These are phyloP conservation scores for Cercospora zeae-maydis DNA, from an alignment of 2,329 filamentous ascomycete genomes.

Conservation along the genomic window DNA sequence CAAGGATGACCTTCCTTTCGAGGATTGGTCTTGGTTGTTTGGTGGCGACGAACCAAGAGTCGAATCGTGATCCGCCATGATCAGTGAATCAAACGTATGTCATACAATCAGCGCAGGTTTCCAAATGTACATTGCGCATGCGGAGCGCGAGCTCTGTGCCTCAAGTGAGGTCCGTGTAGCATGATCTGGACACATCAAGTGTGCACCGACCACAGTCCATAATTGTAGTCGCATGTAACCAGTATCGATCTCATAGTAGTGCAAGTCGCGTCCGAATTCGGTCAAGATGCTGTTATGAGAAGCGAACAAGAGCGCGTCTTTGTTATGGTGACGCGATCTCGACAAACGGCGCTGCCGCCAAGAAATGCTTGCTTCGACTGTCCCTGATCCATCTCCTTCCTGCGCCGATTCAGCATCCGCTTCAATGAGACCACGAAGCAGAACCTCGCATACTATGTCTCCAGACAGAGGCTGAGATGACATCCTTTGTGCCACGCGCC, in stretches of 20 bases:
- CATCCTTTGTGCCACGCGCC: constrained; percentile 67
- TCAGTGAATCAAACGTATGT: neutral
- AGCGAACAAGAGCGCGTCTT: neutral
- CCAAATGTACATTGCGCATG: neutral
- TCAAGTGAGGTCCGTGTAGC: constrained; percentile 3
- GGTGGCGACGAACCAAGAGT: constrained; percentile 8
- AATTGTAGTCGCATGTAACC: neutral
- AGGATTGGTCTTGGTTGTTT: neutral
- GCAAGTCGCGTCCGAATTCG: neutral
- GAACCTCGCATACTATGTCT: constrained; percentile 13
- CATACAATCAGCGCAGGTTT: neutral
- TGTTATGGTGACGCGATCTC: neutral
- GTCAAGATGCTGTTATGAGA: neutral
- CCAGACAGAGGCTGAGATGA: constrained; percentile 28
- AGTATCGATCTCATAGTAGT: neutral
- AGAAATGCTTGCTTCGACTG: neutral
- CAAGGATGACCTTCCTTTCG: constrained; percentile 17
- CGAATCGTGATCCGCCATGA: neutral
- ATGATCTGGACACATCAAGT: neutral
- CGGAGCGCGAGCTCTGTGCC: neutral
- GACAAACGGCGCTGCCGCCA: neutral
- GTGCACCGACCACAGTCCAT: neutral
- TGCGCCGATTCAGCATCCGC: neutral
- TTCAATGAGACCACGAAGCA: neutral
- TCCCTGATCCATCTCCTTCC: neutral